Evolutionary conservation across 2,329 filamentous ascomycete species (phyloP).

Genomic region (Hypoxylon sp.): DNA sequence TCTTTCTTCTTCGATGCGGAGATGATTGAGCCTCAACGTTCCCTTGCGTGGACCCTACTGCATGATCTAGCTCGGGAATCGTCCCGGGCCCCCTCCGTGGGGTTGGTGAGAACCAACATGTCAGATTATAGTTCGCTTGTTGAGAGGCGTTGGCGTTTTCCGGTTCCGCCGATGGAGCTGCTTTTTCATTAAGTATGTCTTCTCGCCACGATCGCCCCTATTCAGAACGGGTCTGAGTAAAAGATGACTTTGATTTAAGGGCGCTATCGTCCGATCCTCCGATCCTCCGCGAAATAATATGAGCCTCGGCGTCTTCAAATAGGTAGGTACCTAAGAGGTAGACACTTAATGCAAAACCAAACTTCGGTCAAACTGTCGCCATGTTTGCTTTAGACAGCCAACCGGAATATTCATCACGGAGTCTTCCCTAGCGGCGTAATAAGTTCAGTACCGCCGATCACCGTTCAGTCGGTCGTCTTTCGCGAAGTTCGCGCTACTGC

Average conservation of each 20-base stretch:
- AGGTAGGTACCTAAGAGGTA: neutral
- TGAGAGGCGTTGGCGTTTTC: constrained; percentile 22
- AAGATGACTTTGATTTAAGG: constrained; percentile 3
- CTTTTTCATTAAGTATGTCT: constrained; percentile 7
- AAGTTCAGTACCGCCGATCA: constrained; percentile 6
- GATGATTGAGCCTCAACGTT: constrained; percentile 40
- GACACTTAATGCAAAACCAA: constrained; percentile 12
- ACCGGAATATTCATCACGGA: neutral
- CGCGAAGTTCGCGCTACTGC: neutral
- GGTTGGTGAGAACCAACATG: constrained; percentile 27
- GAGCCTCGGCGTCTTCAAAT: constrained; percentile 6
- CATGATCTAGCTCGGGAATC: constrained; percentile 38
- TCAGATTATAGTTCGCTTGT: constrained; percentile 33
- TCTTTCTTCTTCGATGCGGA: constrained; percentile 21
- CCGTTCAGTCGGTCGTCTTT: neutral
- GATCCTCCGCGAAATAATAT: constrained; percentile 15
- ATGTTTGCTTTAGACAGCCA: constrained; percentile 27
- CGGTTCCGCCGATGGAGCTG: neutral
- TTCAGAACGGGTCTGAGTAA: constrained; percentile 5
- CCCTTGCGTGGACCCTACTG: constrained; percentile 37
- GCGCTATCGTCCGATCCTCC: constrained; percentile 14
- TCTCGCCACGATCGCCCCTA: constrained; percentile 18
- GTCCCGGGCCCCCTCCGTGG: constrained; percentile 28
- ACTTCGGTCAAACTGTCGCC: constrained; percentile 17
- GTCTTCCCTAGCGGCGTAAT: constrained; percentile 7